Conservation (phyloP, 1,284 basidiomycete genomes). For the Coniferiporia weirii region DNA sequence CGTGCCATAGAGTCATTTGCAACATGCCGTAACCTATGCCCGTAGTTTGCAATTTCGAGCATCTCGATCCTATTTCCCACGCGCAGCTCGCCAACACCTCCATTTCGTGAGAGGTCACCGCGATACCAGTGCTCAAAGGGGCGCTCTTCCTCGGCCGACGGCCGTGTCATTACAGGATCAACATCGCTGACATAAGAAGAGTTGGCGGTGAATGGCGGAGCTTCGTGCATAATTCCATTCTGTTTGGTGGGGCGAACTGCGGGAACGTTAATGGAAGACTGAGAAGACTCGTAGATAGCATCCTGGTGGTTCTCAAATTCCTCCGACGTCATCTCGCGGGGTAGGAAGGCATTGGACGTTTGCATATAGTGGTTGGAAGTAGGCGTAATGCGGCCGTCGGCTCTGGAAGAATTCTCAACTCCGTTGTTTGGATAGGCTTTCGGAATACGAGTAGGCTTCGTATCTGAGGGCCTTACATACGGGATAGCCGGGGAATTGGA, state of each 20-base stretch:
- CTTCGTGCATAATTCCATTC: conserved; percentile 17
- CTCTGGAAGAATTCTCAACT: neutral
- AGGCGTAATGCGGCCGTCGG: neutral
- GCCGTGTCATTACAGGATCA: conserved; percentile 29
- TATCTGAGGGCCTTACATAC: conserved; percentile 22
- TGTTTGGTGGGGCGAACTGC: neutral
- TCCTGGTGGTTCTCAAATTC: conserved; percentile 6
- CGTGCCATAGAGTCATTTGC: conserved; percentile 20
- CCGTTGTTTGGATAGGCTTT: conserved; percentile 26
- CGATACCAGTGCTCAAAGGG: conserved; percentile 82
- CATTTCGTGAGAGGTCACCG: conserved; percentile 72
- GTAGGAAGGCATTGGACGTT: neutral
- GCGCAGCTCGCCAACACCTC: conserved; percentile 71
- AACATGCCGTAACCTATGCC: conserved; percentile 42
- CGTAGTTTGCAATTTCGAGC: conserved; percentile 78
- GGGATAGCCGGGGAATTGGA: conserved; percentile 33
- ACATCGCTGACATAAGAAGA: conserved; percentile 24
- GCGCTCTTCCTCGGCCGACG: conserved; percentile 67
- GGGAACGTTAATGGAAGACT: conserved; percentile 11
- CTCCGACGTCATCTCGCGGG: neutral
- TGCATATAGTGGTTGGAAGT: conserved; percentile 9
- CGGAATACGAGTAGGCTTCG: conserved; percentile 47
- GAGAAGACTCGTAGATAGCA: conserved; percentile 8
- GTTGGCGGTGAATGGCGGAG: conserved; percentile 16
- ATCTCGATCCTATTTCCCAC: conserved; percentile 69